Evolutionary conservation across 805 yeast species (phyloP).

Genomic region (Yarrowia yakushimensis): DNA sequence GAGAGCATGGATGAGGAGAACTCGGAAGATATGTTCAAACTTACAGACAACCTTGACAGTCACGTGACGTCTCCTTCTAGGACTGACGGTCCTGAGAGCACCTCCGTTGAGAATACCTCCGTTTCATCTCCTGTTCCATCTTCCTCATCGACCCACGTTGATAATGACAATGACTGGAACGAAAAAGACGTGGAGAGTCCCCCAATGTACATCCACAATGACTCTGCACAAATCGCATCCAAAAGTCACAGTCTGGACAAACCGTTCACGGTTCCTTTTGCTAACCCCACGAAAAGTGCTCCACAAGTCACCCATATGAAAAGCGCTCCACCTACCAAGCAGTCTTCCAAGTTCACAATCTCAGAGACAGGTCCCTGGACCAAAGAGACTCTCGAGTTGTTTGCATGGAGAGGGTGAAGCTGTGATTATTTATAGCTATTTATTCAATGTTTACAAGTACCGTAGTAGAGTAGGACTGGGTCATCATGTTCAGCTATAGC

Average conservation of each 20-base stretch:
- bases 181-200: neutral
- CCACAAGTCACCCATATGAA: too few relatives aligned
- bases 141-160: neutral
- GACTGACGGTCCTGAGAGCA: too few relatives aligned
- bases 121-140: neutral
- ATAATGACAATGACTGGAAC: neutral
- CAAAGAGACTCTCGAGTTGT: slow-evolving; percentile 34
- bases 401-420: slow-evolving; percentile 30
- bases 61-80: too few relatives aligned
- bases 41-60: neutral
- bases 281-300: neutral
- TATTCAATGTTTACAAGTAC: too few relatives aligned
- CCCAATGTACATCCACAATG: neutral
- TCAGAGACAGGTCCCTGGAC: slow-evolving; percentile 35
- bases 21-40: too few relatives aligned
- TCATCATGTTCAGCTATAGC: too few relatives aligned
- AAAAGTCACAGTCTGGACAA: neutral
- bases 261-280: slow-evolving; percentile 8
- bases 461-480: too few relatives aligned
- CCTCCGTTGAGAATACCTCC: neutral
- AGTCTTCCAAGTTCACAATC: neutral
- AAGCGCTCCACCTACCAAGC: neutral
- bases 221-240: neutral
- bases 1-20: neutral
- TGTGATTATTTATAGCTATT: slow-evolving; percentile 9